Evolutionary conservation across 2,329 filamentous ascomycete genomes (phyloP), one percentile per base, ranked within the genome.

Genomic region (Didymella exigua): DNA sequence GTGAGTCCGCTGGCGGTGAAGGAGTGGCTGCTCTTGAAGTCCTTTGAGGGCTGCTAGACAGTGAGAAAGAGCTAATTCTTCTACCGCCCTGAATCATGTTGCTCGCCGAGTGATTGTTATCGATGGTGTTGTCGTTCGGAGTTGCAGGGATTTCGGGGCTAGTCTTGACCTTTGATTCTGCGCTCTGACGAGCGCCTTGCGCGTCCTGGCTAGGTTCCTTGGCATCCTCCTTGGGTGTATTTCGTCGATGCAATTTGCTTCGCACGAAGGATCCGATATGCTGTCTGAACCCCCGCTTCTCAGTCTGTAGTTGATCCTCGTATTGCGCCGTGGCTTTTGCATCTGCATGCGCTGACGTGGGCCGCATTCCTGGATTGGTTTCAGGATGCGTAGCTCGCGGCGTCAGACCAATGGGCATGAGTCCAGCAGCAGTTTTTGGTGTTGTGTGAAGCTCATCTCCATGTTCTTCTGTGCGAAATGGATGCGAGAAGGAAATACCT

Each of bases 1-100:
- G 72, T 5, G 75, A 77, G 37, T 64, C 59, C 14, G 74, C 68
- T 10, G 72, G 71, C 14, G 55, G 47, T 29, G 74, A 71, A 8
- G 76, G 76, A 2, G 73, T 73, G 54, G 72, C 70, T 21, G 70
- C 69, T 10, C 69, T 69, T 7, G 76, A 76, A 2, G 70, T 72
- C 26, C 65, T 67, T 34, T 75, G 73, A 2, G 77, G 73, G 37
- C 67, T 72, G 18, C 70, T 67, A 3, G 76, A 74, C 1, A 75
- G 65, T 1, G 75, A 76, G 42, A 76, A 75, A 3, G 75, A 70
- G 51, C 70, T 74, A 19, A 75, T 57, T 30, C 74, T 61, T 29
- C 72, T 58, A 36, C 63, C 56, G 34, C 58, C 61, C 54, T 61
- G 68, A 33, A 65, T 62, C 29, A 68, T 63, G 21, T 67, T 63